phyloP scores from a whole-genome alignment of 2,329 filamentous ascomycete species.

The Didymella sp. region DNA sequence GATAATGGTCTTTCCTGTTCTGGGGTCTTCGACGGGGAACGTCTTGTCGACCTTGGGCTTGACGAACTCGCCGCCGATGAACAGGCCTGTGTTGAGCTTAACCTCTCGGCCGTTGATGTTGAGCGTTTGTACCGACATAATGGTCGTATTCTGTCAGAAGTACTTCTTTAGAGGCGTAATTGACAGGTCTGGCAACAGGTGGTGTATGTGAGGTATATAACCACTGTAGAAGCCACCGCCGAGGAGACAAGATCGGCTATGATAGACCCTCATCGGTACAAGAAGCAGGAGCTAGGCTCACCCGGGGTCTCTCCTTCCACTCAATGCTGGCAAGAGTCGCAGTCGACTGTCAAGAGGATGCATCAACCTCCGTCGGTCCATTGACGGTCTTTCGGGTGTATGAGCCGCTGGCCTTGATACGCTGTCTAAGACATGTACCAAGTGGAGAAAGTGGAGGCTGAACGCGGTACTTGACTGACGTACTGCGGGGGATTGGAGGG shows the following conservation, averaged over 20 bases:
- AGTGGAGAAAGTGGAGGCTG: conserved; percentile 11
- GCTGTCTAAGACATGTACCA: background rate
- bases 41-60: conserved; percentile 31
- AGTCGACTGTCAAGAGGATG: background rate
- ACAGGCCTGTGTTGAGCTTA: conserved; percentile 47
- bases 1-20: conserved; percentile 17
- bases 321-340: background rate
- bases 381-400: background rate
- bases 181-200: background rate
- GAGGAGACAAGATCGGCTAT: conserved; percentile 3
- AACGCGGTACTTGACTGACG: conserved; percentile 7
- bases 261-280: background rate
- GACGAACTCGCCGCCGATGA: conserved; percentile 56
- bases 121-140: conserved; percentile 16
- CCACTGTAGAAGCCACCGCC: background rate
- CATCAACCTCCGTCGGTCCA: background rate
- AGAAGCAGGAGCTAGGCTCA: background rate
- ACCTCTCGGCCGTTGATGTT: conserved; percentile 17
- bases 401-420: background rate
- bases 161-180: background rate
- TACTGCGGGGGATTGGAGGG: conserved; percentile 8
- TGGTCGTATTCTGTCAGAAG: background rate
- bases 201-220: background rate
- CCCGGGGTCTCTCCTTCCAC: background rate
- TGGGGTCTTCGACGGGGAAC: conserved; percentile 26